Evolutionary conservation across 208 protist species (phyloP).

Genomic region (Naegleria gruberi): DNA sequence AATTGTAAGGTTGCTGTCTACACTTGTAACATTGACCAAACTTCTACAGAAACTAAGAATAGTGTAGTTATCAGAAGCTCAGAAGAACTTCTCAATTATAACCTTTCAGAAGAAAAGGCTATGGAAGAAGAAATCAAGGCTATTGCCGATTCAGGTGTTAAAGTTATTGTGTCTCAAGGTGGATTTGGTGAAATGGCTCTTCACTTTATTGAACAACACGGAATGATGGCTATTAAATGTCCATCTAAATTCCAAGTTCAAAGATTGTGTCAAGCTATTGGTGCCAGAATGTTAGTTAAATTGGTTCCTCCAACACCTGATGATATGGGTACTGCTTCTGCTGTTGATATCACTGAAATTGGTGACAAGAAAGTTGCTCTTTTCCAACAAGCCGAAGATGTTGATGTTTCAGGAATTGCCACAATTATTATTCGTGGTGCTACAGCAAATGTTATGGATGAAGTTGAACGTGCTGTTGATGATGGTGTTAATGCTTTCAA

Average conservation of each 20-base stretch:
- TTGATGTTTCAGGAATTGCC: slow-evolving; percentile 76
- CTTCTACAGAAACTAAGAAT: slow-evolving; percentile 96
- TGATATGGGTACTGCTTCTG: slow-evolving; percentile 88
- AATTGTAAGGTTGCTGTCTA: slow-evolving; percentile 97
- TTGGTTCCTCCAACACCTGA: slow-evolving; percentile 79
- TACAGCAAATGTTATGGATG: slow-evolving; percentile 95
- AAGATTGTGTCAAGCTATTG: slow-evolving; percentile 90
- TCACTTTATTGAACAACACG: slow-evolving; percentile 96
- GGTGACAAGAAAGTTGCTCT: slow-evolving; percentile 85
- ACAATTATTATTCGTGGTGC: slow-evolving; percentile 97
- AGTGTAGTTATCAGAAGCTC: slow-evolving; percentile 93
- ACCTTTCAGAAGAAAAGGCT: slow-evolving; percentile 89
- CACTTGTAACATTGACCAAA: slow-evolving; percentile 87
- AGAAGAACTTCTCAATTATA: slow-evolving; percentile 94
- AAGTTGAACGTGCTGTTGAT: slow-evolving; percentile 89
- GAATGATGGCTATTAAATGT: slow-evolving; percentile 93
- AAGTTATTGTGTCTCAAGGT: slow-evolving; percentile 93
- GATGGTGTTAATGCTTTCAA: slow-evolving; percentile 97
- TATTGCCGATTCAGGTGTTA: slow-evolving; percentile 90
- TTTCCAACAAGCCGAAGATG: slow-evolving; percentile 71
- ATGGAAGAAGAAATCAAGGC: slow-evolving; percentile 92
- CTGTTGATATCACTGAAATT: slow-evolving; percentile 87
- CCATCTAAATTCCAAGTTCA: slow-evolving; percentile 98
- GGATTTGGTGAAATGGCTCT: slow-evolving; percentile 95
- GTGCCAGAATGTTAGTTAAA: slow-evolving; percentile 80